Percentiles rank a stretch among this genome's conserved stretches.
Conservation (phyloP, 257 asterid species). For the Lycium barbarum region DNA sequence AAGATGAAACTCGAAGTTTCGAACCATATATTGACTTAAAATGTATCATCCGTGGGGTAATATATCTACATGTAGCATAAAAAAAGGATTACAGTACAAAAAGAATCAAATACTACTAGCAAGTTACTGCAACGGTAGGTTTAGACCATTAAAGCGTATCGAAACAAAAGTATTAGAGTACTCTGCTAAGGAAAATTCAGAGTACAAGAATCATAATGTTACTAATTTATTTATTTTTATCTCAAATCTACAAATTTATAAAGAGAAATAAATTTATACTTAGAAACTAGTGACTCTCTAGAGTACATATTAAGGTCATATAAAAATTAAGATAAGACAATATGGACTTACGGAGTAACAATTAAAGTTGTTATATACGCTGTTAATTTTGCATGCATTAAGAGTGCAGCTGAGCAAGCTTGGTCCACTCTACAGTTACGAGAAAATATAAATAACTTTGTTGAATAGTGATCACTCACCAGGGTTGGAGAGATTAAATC, state of each 20-base stretch:
- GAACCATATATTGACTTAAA: background rate
- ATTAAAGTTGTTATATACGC: background rate
- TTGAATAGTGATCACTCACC: background rate
- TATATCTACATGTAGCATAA: background rate
- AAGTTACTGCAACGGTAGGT: slow-evolving; percentile 14
- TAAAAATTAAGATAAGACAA: background rate
- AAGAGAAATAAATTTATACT: background rate
- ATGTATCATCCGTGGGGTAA: background rate
- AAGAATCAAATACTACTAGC: background rate
- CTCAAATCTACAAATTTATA: background rate
- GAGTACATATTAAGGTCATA: background rate
- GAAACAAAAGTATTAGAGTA: background rate
- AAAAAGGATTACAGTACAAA: background rate
- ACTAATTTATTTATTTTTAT: background rate
- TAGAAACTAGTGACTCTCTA: background rate
- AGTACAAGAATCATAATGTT: background rate
- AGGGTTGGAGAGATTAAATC: no score
- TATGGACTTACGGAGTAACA: background rate
- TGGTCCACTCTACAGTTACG: slow-evolving; percentile 2
- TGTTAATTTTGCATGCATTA: slow-evolving; percentile 6
- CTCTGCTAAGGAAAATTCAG: background rate
- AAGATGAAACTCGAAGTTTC: background rate
- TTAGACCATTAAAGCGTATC: background rate
- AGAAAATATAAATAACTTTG: background rate
- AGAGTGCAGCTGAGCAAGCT: background rate